phyloP scores from a whole-genome alignment of 2,329 filamentous ascomycete species.

The Venturia effusa region DNA sequence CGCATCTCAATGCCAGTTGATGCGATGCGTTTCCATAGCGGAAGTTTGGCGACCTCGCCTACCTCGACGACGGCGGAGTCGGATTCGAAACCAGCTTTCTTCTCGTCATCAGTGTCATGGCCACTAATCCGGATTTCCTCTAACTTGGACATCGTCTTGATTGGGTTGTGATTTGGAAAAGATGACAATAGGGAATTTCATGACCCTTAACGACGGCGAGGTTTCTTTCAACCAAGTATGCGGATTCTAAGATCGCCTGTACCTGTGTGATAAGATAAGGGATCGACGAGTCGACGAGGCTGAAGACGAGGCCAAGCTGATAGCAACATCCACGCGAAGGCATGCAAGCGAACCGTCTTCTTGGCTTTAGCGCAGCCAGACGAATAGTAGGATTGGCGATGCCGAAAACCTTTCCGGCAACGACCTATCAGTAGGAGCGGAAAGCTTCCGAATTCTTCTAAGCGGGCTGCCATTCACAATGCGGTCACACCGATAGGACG shows the following conservation, averaged over 20 bases:
- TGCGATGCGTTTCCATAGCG: neutral
- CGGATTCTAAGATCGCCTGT: neutral
- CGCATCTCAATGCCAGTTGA: conserved; percentile 17
- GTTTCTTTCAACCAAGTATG: neutral
- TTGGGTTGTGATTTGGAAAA: too few relatives aligned
- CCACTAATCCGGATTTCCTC: neutral
- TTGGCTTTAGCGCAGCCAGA: neutral
- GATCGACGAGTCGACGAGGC: neutral
- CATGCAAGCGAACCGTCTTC: neutral
- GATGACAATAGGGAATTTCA: too few relatives aligned
- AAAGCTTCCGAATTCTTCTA: too few relatives aligned
- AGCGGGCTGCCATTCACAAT: too few relatives aligned
- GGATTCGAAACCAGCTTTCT: neutral
- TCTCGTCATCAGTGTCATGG: neutral
- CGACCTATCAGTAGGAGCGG: too few relatives aligned
- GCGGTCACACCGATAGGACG: too few relatives aligned
- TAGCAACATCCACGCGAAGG: neutral
- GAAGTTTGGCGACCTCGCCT: neutral
- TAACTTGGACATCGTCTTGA: neutral
- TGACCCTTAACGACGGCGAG: neutral
- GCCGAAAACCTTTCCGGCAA: neutral
- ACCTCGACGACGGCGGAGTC: neutral
- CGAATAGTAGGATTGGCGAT: neutral
- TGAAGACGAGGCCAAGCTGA: neutral
- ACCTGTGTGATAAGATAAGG: neutral